A percentile compares a stretch with the other conserved stretches of the same genome.
Evolutionary conservation across 495 filamentous ascomycete genomes (phyloP).

Genomic region (Aspergillus steynii): DNA sequence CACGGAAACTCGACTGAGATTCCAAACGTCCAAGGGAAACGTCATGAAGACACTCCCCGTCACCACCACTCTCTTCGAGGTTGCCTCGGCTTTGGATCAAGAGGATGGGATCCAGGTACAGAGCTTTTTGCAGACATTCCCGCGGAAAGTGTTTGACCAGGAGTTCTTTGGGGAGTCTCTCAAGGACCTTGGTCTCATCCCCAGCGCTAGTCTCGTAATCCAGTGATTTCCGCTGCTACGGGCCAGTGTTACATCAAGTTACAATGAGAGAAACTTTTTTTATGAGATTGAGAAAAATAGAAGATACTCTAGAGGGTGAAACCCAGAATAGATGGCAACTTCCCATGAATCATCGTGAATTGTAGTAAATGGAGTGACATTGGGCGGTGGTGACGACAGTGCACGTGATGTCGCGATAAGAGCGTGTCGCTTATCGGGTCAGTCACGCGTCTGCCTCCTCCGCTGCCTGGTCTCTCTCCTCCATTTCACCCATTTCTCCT

Average conservation of each 20-base stretch:
- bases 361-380: not conserved
- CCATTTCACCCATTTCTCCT: not conserved
- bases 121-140: slow-evolving; percentile 84
- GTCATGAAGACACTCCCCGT: slow-evolving; percentile 81
- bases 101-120: slow-evolving; percentile 64
- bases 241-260: not conserved
- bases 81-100: slow-evolving; percentile 68
- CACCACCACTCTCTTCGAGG: slow-evolving; percentile 91
- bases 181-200: slow-evolving; percentile 87
- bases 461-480: not conserved
- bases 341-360: not conserved
- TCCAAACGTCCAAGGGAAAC: slow-evolving; percentile 74
- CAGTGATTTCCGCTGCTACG: slow-evolving; percentile 34
- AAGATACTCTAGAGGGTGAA: not conserved
- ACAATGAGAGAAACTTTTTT: not conserved
- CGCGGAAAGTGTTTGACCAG: slow-evolving; percentile 75
- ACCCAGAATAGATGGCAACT: not conserved
- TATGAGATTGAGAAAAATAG: not conserved
- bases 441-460: slow-evolving; percentile 25
- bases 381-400: not conserved
- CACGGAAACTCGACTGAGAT: slow-evolving; percentile 76
- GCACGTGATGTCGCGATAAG: slow-evolving; percentile 46
- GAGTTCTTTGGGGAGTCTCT: slow-evolving; percentile 87
- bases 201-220: slow-evolving; percentile 83
- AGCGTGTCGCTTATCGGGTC: slow-evolving; percentile 19